Base-by-base conservation (phyloP, 2,329 filamentous ascomycete genomes). In the Ophiosphaerella narmari region DNA sequence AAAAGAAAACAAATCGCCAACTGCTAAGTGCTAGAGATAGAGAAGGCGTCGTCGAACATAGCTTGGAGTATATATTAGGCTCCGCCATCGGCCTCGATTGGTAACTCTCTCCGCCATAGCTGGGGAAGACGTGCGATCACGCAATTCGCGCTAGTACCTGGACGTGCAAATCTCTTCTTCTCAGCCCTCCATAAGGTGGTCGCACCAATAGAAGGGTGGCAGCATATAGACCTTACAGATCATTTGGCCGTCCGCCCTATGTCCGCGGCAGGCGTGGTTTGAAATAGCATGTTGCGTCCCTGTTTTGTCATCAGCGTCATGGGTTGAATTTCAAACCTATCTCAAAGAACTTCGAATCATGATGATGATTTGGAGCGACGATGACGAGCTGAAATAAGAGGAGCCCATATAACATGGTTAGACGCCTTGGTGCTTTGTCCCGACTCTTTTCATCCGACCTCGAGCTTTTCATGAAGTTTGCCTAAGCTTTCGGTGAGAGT, bases 121-220 rank as follows among this genome's bases (percentile, higher is more conserved):
- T 64, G 55, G 55, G 52, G 60, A 66, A 66, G 63, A 63, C 63
- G 63, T 66, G 63, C 65, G 60, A 67, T 66, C 65, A 67, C 65
- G 65, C 65, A 65, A 67, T 66, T 66, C 57, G 50, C 63, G 62
- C 62, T 65, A 66, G 57, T 52, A 62, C 54, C 34, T 55, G 55
- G 49, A 41, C 46, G 51, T 63, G 53, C 58, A 63, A 61, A 62
- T 48, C 38, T 57, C 57, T 63, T 60, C 38, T 36, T 55, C 14
- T 43, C 35, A 52, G 39, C 48, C 54, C 57, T 59, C 60, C 52
- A 58, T 62, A 64, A 59, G 54, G 40, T 48, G 38, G 43, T 36
- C 32, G 45, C 44, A 41, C 63, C 63, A 66, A 65, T 66, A 46
- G 53, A 7, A 2, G 40, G 46, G 53, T 48, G 52, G 44, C 54